Evolutionary conservation across 1,139 yeast genomes (phyloP).

Genomic region (Candida tunisiensis): DNA sequence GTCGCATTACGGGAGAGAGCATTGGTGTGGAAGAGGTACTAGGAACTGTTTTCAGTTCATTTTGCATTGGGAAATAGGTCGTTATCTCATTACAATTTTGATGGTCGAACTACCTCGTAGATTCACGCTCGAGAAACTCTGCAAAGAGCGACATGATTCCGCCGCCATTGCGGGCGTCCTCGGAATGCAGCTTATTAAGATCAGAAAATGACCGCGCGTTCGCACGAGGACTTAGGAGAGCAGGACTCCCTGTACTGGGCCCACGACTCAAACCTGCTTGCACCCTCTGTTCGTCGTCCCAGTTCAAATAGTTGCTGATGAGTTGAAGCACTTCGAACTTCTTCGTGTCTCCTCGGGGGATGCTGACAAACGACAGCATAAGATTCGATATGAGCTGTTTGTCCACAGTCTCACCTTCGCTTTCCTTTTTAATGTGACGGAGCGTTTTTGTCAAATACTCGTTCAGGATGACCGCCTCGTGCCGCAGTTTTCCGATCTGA

Average conservation of each 20-base stretch:
- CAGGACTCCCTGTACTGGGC: conserved; percentile 9
- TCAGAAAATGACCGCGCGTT: conserved; percentile 6
- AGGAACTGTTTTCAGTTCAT: conserved; percentile 79
- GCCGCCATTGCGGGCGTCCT: conserved; percentile 27
- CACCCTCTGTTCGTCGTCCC: conserved; percentile 73
- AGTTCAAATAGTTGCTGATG: conserved; percentile 63
- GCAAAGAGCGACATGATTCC: conserved; percentile 83
- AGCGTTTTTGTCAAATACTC: conserved; percentile 89
- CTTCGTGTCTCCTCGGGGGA: conserved; percentile 88
- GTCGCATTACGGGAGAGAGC: conserved; percentile 79
- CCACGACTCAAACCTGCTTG: conserved; percentile 63
- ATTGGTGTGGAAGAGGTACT: conserved; percentile 83
- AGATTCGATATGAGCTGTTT: conserved; percentile 78
- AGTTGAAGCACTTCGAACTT: conserved; percentile 82
- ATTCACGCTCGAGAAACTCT: conserved; percentile 68
- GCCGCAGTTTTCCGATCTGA: conserved; percentile 76
- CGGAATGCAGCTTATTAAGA: conserved; percentile 5
- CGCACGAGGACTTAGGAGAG: conserved; percentile 5
- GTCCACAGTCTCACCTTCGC: conserved; percentile 65
- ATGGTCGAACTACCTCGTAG: too few species aligned
- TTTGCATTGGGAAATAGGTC: conserved; percentile 75
- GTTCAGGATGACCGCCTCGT: conserved; percentile 86
- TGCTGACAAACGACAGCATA: conserved; percentile 63
- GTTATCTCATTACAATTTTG: conserved; percentile 1
- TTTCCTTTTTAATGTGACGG: conserved; percentile 58